Base-by-base conservation (phyloP, 129 eudicot genomes). In the Logfia minima region DNA sequence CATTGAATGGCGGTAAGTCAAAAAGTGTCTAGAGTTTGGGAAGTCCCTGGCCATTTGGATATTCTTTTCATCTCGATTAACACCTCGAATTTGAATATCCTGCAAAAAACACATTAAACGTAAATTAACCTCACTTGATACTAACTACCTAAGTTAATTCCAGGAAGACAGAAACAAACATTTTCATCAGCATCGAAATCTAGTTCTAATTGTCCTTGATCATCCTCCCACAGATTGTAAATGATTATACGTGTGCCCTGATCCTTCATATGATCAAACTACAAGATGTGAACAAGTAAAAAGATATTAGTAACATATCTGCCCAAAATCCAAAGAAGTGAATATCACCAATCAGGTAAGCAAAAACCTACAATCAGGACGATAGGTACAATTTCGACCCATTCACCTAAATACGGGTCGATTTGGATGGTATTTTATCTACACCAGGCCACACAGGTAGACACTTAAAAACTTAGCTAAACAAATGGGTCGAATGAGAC, bases 81-180 rank as follows among this genome's bases (percentile, higher is more conserved):
- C 98, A 43, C 98, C 98, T 85, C 97, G 85, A 61, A 94, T 91
- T 89, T 91, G 96, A 76, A 94, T 91, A 77, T 94, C 98, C 98
- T 94, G 76, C 77, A 82, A 11, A n/a, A 70, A 55, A 79, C 6
- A 26, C 28, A 80, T 77, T 58, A 7, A 53, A 51, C 17, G 35
- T 66, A 75, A 66, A 21, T 16, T 70, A 34, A 68, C 26, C 74
- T 53, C 53, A 80, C 75, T 51, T 45, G 35, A 63, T 24, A 70
- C 24, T 59, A 67, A 72, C 51, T 62, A 75, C 68, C 41, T 56
- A 61, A 6, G 64, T 45, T 37, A 35, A 58, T n/a, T 43, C 11
- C 24, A 66, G 21, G n/a, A 80, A 45, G 62, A 37, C 32, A 56
- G 29, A 31, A 48, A 78, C 83, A 52, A 79, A 94, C 98, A 70